Percentiles rank a stretch among this genome's conserved stretches.
These are phyloP conservation scores for Leccinum variabile DNA, from an alignment of 1,284 basidiomycete species.

Conservation along the genomic window DNA sequence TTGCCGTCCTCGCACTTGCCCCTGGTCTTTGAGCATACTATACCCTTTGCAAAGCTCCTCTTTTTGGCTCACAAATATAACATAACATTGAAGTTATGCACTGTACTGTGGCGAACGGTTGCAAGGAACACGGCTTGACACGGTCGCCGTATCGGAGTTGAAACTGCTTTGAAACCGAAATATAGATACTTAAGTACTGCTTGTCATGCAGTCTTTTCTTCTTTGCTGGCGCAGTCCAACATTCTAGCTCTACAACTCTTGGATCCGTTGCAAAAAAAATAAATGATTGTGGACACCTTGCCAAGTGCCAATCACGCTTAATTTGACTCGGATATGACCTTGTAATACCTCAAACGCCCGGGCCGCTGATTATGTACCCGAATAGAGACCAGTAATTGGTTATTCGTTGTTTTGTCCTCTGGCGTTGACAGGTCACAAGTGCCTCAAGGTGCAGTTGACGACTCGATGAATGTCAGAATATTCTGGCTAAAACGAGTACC, in stretches of 20 bases:
- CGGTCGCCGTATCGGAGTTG: background rate
- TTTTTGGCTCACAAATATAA: background rate
- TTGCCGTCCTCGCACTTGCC: constrained; percentile 20
- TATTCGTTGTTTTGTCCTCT: background rate
- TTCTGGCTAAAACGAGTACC: constrained; percentile 42
- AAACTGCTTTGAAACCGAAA: background rate
- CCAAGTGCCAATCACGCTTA: too few species aligned
- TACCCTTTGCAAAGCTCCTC: background rate
- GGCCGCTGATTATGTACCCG: background rate
- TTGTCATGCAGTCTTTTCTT: background rate
- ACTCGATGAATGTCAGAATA: constrained; percentile 30
- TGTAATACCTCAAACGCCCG: background rate
- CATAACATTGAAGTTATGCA: background rate
- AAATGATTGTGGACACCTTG: background rate
- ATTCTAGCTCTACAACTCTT: background rate
- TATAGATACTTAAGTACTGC: too few species aligned
- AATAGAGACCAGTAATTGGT: background rate
- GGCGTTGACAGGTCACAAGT: background rate
- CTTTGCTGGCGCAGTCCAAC: background rate
- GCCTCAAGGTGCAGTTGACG: background rate
- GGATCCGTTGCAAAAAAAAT: background rate
- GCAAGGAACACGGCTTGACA: too few species aligned
- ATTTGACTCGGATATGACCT: background rate
- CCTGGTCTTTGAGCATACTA: constrained; percentile 15
- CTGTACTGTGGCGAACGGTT: background rate